A percentile compares a stretch with the other conserved stretches of the same genome.
Conservation (phyloP, 2,329 filamentous ascomycete genomes). For the Eurotiales sp. region DNA sequence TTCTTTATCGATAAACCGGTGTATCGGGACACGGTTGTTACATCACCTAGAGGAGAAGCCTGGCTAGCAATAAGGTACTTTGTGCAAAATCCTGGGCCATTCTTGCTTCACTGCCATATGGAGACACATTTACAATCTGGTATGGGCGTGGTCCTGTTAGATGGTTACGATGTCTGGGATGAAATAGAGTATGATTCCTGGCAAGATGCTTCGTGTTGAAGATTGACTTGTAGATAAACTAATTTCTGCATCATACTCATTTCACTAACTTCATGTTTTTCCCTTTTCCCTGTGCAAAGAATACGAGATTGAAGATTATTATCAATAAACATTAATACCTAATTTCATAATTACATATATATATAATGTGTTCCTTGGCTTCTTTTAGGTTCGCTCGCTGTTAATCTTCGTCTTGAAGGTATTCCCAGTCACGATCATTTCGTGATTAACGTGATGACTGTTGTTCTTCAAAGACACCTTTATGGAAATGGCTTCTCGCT, state of each 20-base stretch:
- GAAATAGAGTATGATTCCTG: conserved; percentile 23
- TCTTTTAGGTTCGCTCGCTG: no score
- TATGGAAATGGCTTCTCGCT: no score
- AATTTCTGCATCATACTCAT: no score
- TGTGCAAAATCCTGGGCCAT: conserved; percentile 51
- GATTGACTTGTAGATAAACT: no score
- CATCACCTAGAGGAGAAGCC: conserved; percentile 34
- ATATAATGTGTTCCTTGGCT: no score
- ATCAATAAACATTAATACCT: no score
- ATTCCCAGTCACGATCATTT: no score
- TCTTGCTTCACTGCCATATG: conserved; percentile 57
- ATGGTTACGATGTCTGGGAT: conserved; percentile 36
- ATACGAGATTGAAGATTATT: no score
- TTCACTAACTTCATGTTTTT: background rate
- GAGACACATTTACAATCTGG: conserved; percentile 53
- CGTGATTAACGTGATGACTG: no score
- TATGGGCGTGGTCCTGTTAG: conserved; percentile 53
- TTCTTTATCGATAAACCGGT: conserved; percentile 59
- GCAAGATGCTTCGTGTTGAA: conserved; percentile 1
- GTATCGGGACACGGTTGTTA: conserved; percentile 45
- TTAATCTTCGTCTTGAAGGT: no score
- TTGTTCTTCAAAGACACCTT: no score
- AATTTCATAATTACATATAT: no score
- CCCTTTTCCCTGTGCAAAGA: background rate
- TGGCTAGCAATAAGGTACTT: conserved; percentile 55